Percentiles rank a stretch among this genome's conserved stretches.
These are phyloP conservation scores for Graphiopsis chlorocephala DNA, from an alignment of 2,329 filamentous ascomycete genomes.

Conservation along the genomic window DNA sequence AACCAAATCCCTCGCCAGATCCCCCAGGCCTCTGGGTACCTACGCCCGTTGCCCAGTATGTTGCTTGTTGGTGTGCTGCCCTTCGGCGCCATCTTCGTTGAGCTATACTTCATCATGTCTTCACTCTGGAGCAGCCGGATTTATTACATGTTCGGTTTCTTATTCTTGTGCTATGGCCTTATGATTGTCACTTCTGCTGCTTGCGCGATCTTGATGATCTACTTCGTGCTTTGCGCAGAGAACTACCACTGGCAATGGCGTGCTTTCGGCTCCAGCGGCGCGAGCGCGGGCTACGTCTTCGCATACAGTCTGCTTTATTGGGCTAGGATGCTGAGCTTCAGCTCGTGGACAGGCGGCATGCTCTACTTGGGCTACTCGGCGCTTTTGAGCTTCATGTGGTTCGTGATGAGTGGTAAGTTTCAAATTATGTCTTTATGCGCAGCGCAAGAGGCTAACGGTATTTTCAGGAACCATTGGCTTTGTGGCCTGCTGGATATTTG, in stretches of 20 bases:
- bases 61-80: slow-evolving; percentile 88
- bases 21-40: slow-evolving; percentile 76
- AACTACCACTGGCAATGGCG: slow-evolving; percentile 99
- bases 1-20: slow-evolving; percentile 99
- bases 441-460: neutral
- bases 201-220: slow-evolving; percentile 90
- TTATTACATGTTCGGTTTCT: slow-evolving; percentile 99
- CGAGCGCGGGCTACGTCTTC: slow-evolving; percentile 89
- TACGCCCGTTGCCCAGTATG: slow-evolving; percentile 84
- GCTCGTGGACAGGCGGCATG: slow-evolving; percentile 79
- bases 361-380: slow-evolving; percentile 92
- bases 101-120: slow-evolving; percentile 99
- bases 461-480: slow-evolving; percentile 79
- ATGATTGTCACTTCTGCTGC: slow-evolving; percentile 95
- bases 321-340: slow-evolving; percentile 80
- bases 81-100: slow-evolving; percentile 95
- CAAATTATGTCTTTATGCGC: slow-evolving; percentile 38
- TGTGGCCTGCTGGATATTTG: slow-evolving; percentile 91
- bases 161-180: slow-evolving; percentile 94
- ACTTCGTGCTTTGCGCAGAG: slow-evolving; percentile 92
- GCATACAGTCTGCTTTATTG: slow-evolving; percentile 88
- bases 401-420: slow-evolving; percentile 83
- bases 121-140: slow-evolving; percentile 98
- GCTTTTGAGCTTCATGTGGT: slow-evolving; percentile 85
- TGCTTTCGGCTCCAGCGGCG: slow-evolving; percentile 85